Evolutionary conservation across 768 basidiomycete species (phyloP), one percentile per base, ranked within the genome.

Genomic region (Rhodotorula paludigena): DNA sequence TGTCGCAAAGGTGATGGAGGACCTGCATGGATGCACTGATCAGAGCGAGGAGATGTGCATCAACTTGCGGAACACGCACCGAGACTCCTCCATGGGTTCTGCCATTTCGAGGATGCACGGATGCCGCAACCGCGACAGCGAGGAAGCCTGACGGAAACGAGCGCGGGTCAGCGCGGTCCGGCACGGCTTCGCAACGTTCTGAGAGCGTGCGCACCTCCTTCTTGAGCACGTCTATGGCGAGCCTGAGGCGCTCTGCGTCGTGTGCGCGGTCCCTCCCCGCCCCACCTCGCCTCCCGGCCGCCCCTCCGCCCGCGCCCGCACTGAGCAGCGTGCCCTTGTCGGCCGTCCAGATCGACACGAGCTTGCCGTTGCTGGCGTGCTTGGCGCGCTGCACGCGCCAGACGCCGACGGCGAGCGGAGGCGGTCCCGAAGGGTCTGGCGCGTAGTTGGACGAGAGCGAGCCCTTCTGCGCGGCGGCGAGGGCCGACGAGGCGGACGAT

Each of bases 51-150:
- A n/a, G n/a, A 25, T 3, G 45, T 47, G n/a, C 45, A 28, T 18
- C 23, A 30, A 1, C 9, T 30, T 20, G 41, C 41, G 20, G 41
- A n/a, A 28, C 9, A 14, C 51, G 51, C 21, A 52, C 51, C 52
- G 25, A 3, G 33, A 8, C 35, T 99, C 94, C 76, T 97, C 92
- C 53, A 96, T 80, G 33, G 96, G 94, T 79, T 99, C 96, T 36
- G 94, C 92, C 87, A 97, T 90, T 81, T 98, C 94, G 64, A 99
- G 83, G 57, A 99, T 86, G 68, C 89, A 93, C 8, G 96, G 96
- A 80, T 98, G 94, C 39, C 96, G 84, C 51, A 98, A 80, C 71
- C 87, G 84, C 35, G 89, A 85, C 28, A 97, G 81, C 5, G 92
- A 88, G 66, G 88, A 84, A 8, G 89, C 52, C 54, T 39, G 54